A percentile compares a stretch with the other conserved stretches of the same genome.
phyloP scores from a whole-genome alignment of 129 eudicot genomes.

The Apium graveolens region DNA sequence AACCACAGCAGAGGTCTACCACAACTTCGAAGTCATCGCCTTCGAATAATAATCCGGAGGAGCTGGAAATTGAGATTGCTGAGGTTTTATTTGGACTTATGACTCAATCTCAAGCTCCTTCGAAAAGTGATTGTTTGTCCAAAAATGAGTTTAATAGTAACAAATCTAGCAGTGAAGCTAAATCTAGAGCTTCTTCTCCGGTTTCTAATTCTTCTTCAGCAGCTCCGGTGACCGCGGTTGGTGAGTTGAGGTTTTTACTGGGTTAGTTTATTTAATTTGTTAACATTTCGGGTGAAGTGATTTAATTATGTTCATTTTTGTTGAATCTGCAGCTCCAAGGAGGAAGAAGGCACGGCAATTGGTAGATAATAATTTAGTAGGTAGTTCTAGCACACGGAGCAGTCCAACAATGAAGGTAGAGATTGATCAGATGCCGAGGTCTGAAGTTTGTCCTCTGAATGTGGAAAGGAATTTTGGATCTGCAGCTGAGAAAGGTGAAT shows the following conservation, averaged over 20 bases:
- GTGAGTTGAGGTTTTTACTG: slow-evolving; percentile 22
- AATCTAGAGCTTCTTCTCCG: slow-evolving; percentile 67
- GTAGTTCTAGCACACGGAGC: slow-evolving; percentile 30
- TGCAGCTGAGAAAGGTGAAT: slow-evolving; percentile 50
- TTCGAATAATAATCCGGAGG: slow-evolving; percentile 59
- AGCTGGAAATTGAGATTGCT: slow-evolving; percentile 93
- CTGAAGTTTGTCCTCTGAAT: slow-evolving; percentile 48
- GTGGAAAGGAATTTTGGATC: slow-evolving; percentile 48
- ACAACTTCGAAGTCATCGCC: slow-evolving; percentile 50
- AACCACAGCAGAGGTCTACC: slow-evolving; percentile 65
- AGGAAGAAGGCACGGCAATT: slow-evolving; percentile 80
- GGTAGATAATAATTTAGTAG: slow-evolving; percentile 39
- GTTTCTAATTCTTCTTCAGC: slow-evolving; percentile 36
- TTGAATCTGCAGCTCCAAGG: slow-evolving; percentile 60
- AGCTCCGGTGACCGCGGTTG: slow-evolving; percentile 36
- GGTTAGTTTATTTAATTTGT: not conserved
- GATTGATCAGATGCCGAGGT: slow-evolving; percentile 45
- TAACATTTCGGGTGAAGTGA: not conserved
- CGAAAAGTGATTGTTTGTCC: slow-evolving; percentile 40
- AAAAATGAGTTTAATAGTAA: slow-evolving; percentile 33
- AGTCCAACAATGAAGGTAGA: slow-evolving; percentile 46
- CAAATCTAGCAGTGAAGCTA: slow-evolving; percentile 47
- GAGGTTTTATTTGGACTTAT: slow-evolving; percentile 84
- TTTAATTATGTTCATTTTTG: not conserved
- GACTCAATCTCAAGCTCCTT: slow-evolving; percentile 80